Evolutionary conservation across 148 eudicot genomes (phyloP), one percentile per base, ranked within the genome.

Genomic region (Dysphania ambrosioides): DNA sequence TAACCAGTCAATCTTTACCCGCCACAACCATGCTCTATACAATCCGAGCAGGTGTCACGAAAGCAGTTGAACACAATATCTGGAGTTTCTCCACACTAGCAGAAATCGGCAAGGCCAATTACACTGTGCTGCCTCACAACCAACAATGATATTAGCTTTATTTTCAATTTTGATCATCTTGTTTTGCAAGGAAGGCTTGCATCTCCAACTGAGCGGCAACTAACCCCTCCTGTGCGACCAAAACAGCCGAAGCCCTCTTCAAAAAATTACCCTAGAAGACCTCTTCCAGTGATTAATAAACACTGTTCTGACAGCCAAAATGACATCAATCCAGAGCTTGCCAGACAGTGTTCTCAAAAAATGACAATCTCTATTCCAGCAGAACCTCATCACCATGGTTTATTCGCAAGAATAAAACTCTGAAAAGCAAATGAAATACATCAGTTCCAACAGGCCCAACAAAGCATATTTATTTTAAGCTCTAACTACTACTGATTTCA

Each of bases 311-410:
- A 70, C 70, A 70, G 71, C 59, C 66, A 67, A 69, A 51, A 68
- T 61, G 76, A 63, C 73, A 27, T 68, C 69, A 70, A n/a, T 68
- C 72, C 77, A 74, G 62, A 70, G 66, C 71, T 60, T 60, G 70
- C 82, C 75, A 56, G 78, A 75, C 51, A 60, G 73, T 79, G 75
- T 75, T 75, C 82, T 75, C 78, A 79, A 70, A 75, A 70, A 72
- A 70, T 69, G 77, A 49, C 12, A 68, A 53, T 70, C 72, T 72
- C 57, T 63, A 69, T 75, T 79, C 78, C 75, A 63, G 29, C 38
- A 66, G 82, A 75, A 70, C 75, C 75, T 70, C 75, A 32, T 70
- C 66, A 75, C 78, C 51, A 68, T 58, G 53, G 58, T 56, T 55
- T 47, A 56, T 59, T 55, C 78, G 42, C 71, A 74, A 35, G n/a